These are phyloP conservation scores for Tulasnella sp. DNA, from an alignment of 768 basidiomycete genomes.

Conservation along the genomic window DNA sequence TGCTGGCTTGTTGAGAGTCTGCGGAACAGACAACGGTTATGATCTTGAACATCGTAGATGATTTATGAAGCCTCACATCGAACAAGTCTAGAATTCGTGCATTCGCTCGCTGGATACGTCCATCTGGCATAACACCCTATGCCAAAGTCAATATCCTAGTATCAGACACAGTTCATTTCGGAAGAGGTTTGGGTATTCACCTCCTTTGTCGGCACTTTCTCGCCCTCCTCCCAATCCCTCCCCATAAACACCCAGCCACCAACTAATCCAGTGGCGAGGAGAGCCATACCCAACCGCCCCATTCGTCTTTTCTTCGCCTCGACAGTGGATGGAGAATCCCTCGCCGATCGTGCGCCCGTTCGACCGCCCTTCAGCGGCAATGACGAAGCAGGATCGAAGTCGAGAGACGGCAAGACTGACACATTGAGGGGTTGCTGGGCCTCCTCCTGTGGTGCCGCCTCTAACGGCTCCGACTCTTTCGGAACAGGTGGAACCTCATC, in stretches of 20 bases:
- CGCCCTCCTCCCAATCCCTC: slow-evolving; percentile 65
- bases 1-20: slow-evolving; percentile 90
- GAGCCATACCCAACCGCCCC: slow-evolving; percentile 42
- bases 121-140: slow-evolving; percentile 4
- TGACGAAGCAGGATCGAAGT: slow-evolving; percentile 15
- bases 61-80: slow-evolving; percentile 24
- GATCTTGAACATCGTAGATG: background rate
- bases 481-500: no score
- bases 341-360: slow-evolving; percentile 70
- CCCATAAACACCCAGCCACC: slow-evolving; percentile 57
- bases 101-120: slow-evolving; percentile 9
- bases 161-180: slow-evolving; percentile 6
- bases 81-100: slow-evolving; percentile 22
- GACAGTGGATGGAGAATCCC: slow-evolving; percentile 64
- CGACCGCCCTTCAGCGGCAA: slow-evolving; percentile 23
- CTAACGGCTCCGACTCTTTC: no score
- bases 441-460: no score
- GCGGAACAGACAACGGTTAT: background rate
- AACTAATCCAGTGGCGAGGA: slow-evolving; percentile 47
- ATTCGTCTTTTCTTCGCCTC: slow-evolving; percentile 57
- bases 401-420: slow-evolving; percentile 12
- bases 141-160: no score
- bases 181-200: slow-evolving; percentile 40
- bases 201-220: slow-evolving; percentile 52
- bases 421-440: no score